Percentiles rank a stretch among this genome's conserved stretches.
Evolutionary conservation across 352 stramenopile species (phyloP).

Genomic region (Phytophthora capsici): DNA sequence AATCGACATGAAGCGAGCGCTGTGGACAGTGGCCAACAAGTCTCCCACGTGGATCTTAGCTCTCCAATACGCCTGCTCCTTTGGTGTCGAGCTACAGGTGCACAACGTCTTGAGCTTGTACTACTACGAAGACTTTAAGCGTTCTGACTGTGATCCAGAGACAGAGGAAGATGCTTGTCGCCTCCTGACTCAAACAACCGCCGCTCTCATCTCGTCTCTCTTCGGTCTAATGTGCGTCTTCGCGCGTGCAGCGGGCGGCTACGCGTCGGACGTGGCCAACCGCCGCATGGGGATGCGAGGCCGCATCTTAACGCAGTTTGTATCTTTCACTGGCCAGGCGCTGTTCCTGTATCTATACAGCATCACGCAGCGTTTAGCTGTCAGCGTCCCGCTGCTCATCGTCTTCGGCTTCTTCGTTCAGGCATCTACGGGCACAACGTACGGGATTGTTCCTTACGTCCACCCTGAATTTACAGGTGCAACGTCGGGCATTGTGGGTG

Average conservation of each 20-base stretch:
- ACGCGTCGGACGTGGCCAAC: slow-evolving; percentile 86
- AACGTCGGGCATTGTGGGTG: slow-evolving; percentile 48
- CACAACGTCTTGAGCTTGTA: slow-evolving; percentile 94
- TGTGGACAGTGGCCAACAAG: slow-evolving; percentile 46
- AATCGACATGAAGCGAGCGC: slow-evolving; percentile 36
- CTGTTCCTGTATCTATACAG: slow-evolving; percentile 86
- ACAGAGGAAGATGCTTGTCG: slow-evolving; percentile 36
- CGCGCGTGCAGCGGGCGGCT: slow-evolving; percentile 82
- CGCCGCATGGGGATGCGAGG: slow-evolving; percentile 86
- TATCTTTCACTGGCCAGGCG: slow-evolving; percentile 72
- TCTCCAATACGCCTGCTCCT: slow-evolving; percentile 93
- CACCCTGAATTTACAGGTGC: slow-evolving; percentile 35
- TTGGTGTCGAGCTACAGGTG: slow-evolving; percentile 94
- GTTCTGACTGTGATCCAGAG: slow-evolving; percentile 47
- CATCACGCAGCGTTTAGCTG: slow-evolving; percentile 39
- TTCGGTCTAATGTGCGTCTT: slow-evolving; percentile 95
- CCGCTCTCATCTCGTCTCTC: slow-evolving; percentile 86
- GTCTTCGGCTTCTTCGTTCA: slow-evolving; percentile 86
- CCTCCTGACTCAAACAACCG: slow-evolving; percentile 31
- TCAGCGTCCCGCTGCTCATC: slow-evolving; percentile 77
- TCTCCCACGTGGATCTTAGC: slow-evolving; percentile 90
- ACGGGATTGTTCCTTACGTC: slow-evolving; percentile 61
- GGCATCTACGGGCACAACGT: slow-evolving; percentile 43
- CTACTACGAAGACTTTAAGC: slow-evolving; percentile 90
- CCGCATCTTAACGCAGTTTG: slow-evolving; percentile 82